Percentiles rank a stretch among this genome's conserved stretches.
These are phyloP conservation scores for Salvia hispanica DNA, from an alignment of 257 asterid genomes.

Conservation along the genomic window DNA sequence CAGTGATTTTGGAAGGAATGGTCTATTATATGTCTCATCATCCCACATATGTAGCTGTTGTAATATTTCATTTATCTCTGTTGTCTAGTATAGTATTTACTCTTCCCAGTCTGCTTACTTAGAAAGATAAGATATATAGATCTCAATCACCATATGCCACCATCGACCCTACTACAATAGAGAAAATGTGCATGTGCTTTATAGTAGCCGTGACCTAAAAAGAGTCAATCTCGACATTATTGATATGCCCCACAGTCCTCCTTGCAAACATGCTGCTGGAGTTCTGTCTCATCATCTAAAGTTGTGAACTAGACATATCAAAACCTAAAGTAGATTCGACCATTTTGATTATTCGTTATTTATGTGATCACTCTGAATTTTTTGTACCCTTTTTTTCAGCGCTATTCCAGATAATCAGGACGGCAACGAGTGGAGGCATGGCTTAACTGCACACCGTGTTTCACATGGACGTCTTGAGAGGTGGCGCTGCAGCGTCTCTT, in stretches of 20 bases:
- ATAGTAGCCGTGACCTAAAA: not conserved
- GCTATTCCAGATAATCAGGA: conserved; percentile 88
- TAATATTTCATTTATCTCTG: too few relatives aligned
- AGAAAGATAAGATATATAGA: not conserved
- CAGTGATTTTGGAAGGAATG: not conserved
- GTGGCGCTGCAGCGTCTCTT: conserved; percentile 24
- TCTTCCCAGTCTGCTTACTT: too few relatives aligned
- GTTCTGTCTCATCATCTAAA: not conserved
- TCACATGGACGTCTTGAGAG: not conserved
- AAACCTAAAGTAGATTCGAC: not conserved
- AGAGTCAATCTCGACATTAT: not conserved
- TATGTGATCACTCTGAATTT: not conserved
- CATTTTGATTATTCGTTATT: not conserved
- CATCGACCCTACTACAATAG: not conserved
- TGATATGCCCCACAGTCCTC: not conserved
- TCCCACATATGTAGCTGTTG: too few relatives aligned
- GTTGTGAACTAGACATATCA: not conserved
- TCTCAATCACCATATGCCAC: not conserved
- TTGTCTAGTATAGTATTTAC: too few relatives aligned
- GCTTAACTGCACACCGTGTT: conserved; percentile 38
- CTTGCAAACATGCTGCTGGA: not conserved
- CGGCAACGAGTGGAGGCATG: conserved; percentile 90
- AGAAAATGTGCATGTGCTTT: not conserved
- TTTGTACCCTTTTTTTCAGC: conserved; percentile 46
- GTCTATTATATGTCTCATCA: not conserved